Evolutionary conservation across 2,329 filamentous ascomycete species (phyloP).

Genomic region (Botrytis tulipae): DNA sequence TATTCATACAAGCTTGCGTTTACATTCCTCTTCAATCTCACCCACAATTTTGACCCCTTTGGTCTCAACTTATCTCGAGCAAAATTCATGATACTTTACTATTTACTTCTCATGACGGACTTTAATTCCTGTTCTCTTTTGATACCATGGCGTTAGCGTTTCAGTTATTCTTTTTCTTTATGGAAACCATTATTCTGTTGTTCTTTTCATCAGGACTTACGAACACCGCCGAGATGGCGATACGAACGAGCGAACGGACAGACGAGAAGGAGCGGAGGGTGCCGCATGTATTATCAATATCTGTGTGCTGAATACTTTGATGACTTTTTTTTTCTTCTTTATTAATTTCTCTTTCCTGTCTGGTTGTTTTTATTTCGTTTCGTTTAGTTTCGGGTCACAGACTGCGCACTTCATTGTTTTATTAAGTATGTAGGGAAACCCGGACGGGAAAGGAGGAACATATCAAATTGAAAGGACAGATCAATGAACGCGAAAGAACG

Average conservation of each 20-base stretch:
- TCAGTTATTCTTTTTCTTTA: neutral
- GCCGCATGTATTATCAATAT: neutral
- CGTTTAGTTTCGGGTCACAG: neutral
- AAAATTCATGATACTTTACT: neutral
- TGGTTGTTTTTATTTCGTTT: neutral
- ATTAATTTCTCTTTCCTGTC: neutral
- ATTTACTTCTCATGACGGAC: neutral
- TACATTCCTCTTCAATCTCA: neutral
- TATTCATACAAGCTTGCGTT: neutral
- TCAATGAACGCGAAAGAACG: neutral
- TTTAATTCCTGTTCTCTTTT: neutral
- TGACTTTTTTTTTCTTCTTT: neutral
- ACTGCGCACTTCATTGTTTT: neutral
- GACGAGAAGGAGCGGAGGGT: neutral
- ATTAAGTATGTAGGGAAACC: neutral
- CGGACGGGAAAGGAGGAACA: too few species aligned
- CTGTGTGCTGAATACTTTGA: neutral
- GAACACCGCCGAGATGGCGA: neutral
- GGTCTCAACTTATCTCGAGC: neutral
- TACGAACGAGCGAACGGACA: too few species aligned
- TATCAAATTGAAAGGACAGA: neutral
- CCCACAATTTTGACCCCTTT: neutral
- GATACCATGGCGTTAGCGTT: slow-evolving; percentile 15
- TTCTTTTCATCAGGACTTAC: neutral
- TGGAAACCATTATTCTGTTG: neutral